phyloP scores from a whole-genome alignment of 371 early-diverging fungal species.

The Capillidium rhysosporum region DNA sequence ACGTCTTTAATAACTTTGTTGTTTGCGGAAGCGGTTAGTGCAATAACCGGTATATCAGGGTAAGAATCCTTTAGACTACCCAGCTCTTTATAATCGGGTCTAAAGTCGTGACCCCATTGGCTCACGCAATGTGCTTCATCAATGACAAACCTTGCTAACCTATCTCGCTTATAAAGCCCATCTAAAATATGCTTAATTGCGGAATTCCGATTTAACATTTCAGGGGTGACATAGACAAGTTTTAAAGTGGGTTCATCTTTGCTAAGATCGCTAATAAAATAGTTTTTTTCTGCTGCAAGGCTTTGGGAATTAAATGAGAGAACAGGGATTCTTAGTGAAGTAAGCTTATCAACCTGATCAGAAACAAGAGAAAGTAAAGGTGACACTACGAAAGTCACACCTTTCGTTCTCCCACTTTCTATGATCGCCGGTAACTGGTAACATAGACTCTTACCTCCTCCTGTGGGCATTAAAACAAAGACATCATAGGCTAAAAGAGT shows the following conservation, averaged over 20 bases:
- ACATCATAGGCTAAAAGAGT: conserved; percentile 74
- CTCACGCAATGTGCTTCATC: conserved; percentile 98
- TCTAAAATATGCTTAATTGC: conserved; percentile 33
- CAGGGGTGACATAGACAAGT: conserved; percentile 92
- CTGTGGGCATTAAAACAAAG: conserved; percentile 99
- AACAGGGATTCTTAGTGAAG: conserved; percentile 42
- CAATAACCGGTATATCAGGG: conserved; percentile 80
- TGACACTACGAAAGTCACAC: conserved; percentile 91
- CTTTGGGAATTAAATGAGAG: conserved; percentile 49
- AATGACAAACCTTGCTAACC: conserved; percentile 81
- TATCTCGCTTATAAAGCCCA: conserved; percentile 19
- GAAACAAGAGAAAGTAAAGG: conserved; percentile 95
- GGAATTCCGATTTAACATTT: conserved; percentile 58
- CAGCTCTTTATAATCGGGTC: conserved; percentile 23
- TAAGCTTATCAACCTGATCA: conserved; percentile 84
- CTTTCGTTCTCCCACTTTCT: conserved; percentile 33
- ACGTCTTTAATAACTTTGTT: conserved; percentile 69
- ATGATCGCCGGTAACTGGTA: conserved; percentile 93
- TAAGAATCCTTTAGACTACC: background rate
- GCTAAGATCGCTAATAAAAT: conserved; percentile 33
- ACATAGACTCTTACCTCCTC: conserved; percentile 97
- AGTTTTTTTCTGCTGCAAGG: conserved; percentile 22
- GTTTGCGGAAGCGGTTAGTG: conserved; percentile 97
- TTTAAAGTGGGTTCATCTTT: conserved; percentile 16
- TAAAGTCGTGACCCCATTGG: conserved; percentile 98